A percentile compares a stretch with the other conserved stretches of the same genome.
Conservation (phyloP, 2,329 filamentous ascomycete genomes). For the Boeremia exigua region DNA sequence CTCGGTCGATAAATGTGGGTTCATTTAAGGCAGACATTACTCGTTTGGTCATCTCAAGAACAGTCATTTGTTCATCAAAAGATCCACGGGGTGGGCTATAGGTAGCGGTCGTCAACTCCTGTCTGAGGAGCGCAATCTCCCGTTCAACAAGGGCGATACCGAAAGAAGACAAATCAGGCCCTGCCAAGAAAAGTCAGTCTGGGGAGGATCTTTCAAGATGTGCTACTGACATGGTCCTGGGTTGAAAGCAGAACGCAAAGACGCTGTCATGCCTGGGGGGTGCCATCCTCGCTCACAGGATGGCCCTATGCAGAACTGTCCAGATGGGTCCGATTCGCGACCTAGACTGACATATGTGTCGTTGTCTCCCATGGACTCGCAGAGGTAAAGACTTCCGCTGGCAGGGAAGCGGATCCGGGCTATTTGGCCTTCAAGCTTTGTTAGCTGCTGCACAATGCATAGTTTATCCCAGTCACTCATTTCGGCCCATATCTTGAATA, state of each 20-base stretch:
- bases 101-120: neutral
- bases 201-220: neutral
- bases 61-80: neutral
- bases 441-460: too few relatives aligned
- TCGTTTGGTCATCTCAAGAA: neutral
- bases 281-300: conserved; percentile 16
- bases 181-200: conserved; percentile 21
- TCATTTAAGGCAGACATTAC: neutral
- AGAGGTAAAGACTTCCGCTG: conserved; percentile 31
- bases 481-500: too few relatives aligned
- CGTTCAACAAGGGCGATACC: conserved; percentile 27
- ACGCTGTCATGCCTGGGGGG: neutral
- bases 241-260: conserved; percentile 11
- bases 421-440: too few relatives aligned
- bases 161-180: conserved; percentile 25
- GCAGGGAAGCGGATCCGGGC: too few relatives aligned
- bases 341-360: conserved; percentile 7
- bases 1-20: neutral
- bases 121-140: conserved; percentile 16
- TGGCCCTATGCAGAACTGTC: conserved; percentile 18
- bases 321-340: conserved; percentile 11
- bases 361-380: conserved; percentile 15
- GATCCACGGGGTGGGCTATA: neutral
- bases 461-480: too few relatives aligned
- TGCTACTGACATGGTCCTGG: conserved; percentile 23